A percentile compares a stretch with the other conserved stretches of the same genome.
phyloP scores from a whole-genome alignment of 345 rosid genomes.

The Citrus sp. region DNA sequence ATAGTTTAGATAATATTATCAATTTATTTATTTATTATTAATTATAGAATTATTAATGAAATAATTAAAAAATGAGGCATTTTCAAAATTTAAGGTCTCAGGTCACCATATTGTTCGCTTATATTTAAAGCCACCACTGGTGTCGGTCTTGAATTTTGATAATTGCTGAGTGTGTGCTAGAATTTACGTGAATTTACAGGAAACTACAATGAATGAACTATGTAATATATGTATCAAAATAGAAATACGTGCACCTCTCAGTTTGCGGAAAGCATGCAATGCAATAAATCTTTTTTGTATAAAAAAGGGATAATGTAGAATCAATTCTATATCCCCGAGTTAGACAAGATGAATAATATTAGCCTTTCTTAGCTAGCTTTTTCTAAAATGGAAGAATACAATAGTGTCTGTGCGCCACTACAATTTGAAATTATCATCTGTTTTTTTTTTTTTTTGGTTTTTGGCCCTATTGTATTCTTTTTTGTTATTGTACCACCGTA shows the following conservation, averaged over 20 bases:
- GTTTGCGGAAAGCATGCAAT: constrained; percentile 5
- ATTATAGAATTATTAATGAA: too few species aligned
- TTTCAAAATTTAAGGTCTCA: too few species aligned
- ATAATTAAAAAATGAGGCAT: too few species aligned
- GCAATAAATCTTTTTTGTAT: neutral
- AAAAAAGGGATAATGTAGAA: constrained; percentile 25
- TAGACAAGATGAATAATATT: constrained; percentile 38
- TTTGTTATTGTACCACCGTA: too few species aligned
- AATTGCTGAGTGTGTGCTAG: neutral
- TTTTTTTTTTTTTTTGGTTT: neutral
- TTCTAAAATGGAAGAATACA: constrained; percentile 8
- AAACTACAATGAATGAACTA: neutral
- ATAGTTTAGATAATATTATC: too few species aligned
- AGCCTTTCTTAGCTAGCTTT: constrained; percentile 5
- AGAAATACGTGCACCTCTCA: neutral
- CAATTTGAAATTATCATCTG: constrained; percentile 2
- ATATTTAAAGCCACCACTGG: too few species aligned
- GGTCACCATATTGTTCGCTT: fast-evolving
- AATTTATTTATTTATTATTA: too few species aligned
- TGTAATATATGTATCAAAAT: too few species aligned
- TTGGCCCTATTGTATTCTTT: too few species aligned
- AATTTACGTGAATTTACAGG: neutral
- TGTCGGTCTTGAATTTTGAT: neutral
- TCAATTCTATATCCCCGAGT: constrained; percentile 27
- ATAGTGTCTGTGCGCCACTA: neutral